Evolutionary conservation across 495 filamentous ascomycete genomes (phyloP), one percentile per base, ranked within the genome.

Genomic region (Bombardia bombarda): DNA sequence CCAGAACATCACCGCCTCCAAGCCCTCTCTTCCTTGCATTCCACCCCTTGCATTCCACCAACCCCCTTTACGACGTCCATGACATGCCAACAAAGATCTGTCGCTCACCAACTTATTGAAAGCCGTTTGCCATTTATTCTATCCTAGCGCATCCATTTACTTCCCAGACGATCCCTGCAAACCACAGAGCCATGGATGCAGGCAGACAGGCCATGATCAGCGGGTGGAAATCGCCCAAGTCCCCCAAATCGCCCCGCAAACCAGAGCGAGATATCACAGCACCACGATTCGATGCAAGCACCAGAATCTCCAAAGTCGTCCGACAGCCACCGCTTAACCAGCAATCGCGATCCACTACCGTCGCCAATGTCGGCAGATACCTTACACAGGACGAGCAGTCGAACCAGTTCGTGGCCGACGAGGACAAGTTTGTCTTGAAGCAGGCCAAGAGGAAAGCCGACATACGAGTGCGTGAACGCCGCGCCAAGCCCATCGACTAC

Each of bases 381-480:
- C 52, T 72, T 31, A 71, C 63, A 4, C 65, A 69, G 43, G 86
- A 87, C 41, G 81, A 90, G 58, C 86, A 87, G 50, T 84, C 78
- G 51, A 73, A 81, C 30, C 72, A 82, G 52, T 99, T 93, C 77
- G 83, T 99, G 18, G 82, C 90, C 40, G 86, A 92, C 57, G 92
- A 99, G 62, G 92, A 97, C 65, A 77, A 83, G 40, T 99, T 99
- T 56, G 92, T 99, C 17, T 70, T 99, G 49, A 89, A 90, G 61
- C 92, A 99, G 61, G 84, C 92, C 20, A 97, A 96, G 68, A 97
- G 93, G 70, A 97, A 96, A 70, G 90, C 92, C 28, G 86, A 88
- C 53, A 94, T 99, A 43, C 82, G 92, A 5, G 89, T 97, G n/a
- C 86, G 89, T 49, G 90, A 93, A 62, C 85, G 83, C 12, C 80